Conservation (phyloP, 306 rosid species). For the Medicago arabica region DNA sequence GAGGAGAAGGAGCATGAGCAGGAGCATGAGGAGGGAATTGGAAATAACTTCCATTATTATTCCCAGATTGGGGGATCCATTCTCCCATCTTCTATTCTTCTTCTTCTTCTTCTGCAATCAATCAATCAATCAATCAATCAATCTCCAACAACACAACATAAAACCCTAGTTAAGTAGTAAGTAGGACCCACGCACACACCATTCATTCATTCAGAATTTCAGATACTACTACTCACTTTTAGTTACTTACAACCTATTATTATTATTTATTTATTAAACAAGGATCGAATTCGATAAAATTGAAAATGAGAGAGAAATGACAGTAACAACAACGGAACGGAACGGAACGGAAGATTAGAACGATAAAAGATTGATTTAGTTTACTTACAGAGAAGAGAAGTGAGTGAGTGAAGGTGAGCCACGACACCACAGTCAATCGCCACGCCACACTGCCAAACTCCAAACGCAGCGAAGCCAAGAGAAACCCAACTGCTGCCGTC, state of each 20-base stretch:
- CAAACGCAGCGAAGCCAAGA: background rate
- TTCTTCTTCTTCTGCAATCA: constrained; percentile 31
- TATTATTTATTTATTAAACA: too few species aligned
- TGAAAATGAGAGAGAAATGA: background rate
- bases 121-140: background rate
- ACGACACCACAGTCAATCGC: background rate
- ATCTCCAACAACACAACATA: background rate
- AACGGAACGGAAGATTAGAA: background rate
- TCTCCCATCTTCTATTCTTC: constrained; percentile 65
- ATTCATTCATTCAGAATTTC: background rate
- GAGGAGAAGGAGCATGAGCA: constrained; percentile 40
- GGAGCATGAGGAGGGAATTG: constrained; percentile 80
- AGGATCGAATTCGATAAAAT: too few species aligned
- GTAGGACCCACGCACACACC: background rate
- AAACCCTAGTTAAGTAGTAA: background rate
- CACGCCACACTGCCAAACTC: background rate
- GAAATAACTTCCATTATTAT: constrained; percentile 59
- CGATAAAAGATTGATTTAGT: background rate
- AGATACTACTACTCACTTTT: too few species aligned
- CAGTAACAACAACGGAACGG: background rate
- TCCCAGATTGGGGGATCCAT: constrained; percentile 70
- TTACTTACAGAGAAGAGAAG: background rate
- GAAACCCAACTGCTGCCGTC: background rate
- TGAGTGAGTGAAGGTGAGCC: background rate
- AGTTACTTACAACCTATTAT: too few species aligned